phyloP scores from a whole-genome alignment of 1,139 yeast species.

The Scheffersomyces insectosa region DNA sequence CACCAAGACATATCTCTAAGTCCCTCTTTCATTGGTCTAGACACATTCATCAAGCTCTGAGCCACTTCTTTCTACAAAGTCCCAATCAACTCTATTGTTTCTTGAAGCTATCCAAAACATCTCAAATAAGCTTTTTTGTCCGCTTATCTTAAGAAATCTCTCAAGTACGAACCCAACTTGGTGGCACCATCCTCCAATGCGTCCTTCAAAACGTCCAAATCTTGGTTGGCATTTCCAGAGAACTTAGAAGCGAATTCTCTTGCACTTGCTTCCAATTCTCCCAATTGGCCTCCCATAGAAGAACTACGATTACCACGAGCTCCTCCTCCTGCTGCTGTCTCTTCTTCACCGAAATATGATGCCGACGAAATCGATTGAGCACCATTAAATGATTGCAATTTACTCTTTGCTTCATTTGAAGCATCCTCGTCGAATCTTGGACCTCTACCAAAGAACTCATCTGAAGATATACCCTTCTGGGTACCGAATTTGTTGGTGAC shows the following conservation, averaged over 20 bases:
- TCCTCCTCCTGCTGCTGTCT: slow-evolving; percentile 27
- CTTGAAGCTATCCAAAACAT: no score
- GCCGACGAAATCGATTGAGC: slow-evolving; percentile 91
- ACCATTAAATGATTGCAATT: slow-evolving; percentile 77
- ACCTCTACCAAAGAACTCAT: slow-evolving; percentile 90
- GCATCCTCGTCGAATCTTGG: slow-evolving; percentile 74
- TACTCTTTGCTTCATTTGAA: slow-evolving; percentile 74
- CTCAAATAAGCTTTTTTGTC: no score
- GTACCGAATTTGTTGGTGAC: slow-evolving; percentile 76
- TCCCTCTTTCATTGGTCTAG: no score
- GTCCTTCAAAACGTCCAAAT: slow-evolving; percentile 82
- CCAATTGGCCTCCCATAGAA: slow-evolving; percentile 20
- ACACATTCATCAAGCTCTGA: no score
- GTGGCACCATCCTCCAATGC: slow-evolving; percentile 95
- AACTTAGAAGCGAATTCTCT: slow-evolving; percentile 70
- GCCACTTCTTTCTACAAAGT: no score
- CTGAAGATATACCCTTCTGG: slow-evolving; percentile 94
- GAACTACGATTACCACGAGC: slow-evolving; percentile 10
- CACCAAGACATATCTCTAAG: no score
- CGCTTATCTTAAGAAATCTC: slow-evolving; percentile 69
- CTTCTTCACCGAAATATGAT: slow-evolving; percentile 89
- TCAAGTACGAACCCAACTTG: slow-evolving; percentile 76
- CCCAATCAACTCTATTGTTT: no score
- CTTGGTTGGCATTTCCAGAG: slow-evolving; percentile 79
- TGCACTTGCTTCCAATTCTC: slow-evolving; percentile 57